These are phyloP conservation scores for Sphaerobolus stellatus DNA, from an alignment of 1,284 basidiomycete genomes.

Conservation along the genomic window DNA sequence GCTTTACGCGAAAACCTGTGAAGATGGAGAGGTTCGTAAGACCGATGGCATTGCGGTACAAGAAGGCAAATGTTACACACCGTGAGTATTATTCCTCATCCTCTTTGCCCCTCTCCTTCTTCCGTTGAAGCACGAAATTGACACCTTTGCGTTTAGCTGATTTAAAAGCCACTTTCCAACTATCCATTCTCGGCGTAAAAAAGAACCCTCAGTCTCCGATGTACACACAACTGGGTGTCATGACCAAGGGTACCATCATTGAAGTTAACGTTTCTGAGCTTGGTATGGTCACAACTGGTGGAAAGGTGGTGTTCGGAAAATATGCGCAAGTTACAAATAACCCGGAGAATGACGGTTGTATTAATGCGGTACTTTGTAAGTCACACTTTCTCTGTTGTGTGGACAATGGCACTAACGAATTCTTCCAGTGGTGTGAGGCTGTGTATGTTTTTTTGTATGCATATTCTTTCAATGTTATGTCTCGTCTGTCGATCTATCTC, in stretches of 20 bases:
- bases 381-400: constrained; percentile 16
- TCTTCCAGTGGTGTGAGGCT: no score
- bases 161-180: constrained; percentile 97
- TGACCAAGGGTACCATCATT: constrained; percentile 98
- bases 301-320: constrained; percentile 89
- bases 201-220: constrained; percentile 99
- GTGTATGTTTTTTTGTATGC: no score
- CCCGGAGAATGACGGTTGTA: constrained; percentile 95
- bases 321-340: constrained; percentile 98
- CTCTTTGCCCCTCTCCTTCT: constrained; percentile 4
- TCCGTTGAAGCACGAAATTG: constrained; percentile 6
- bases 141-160: no score
- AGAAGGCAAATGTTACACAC: constrained; percentile 99
- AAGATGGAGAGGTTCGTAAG: constrained; percentile 99
- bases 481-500: no score
- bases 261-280: constrained; percentile 98
- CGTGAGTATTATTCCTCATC: no score
- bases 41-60: constrained; percentile 96
- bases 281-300: constrained; percentile 98
- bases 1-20: constrained; percentile 97
- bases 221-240: constrained; percentile 92
- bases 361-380: constrained; percentile 88
- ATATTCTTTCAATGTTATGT: no score
- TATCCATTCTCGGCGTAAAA: constrained; percentile 98
- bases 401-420: no score